Conservation (phyloP, 768 basidiomycete species). For the Butyriboletus loyo region DNA sequence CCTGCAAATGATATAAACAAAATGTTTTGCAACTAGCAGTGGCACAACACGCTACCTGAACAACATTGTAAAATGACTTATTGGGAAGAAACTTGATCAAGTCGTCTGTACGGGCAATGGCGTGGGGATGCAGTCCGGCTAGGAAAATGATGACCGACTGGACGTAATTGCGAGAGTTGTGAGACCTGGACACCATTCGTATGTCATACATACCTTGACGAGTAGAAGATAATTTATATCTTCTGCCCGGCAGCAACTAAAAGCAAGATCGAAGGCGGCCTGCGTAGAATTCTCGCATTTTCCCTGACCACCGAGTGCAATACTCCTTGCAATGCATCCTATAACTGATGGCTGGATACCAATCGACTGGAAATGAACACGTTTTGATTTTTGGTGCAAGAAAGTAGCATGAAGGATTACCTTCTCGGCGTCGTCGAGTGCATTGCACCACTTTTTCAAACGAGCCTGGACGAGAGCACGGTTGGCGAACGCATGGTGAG, state of each 20-base stretch:
- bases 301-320: slow-evolving; percentile 10
- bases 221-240: slow-evolving; percentile 10
- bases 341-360: slow-evolving; percentile 8
- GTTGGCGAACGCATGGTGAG: slow-evolving; percentile 4
- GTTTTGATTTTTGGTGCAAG: not conserved
- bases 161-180: not conserved
- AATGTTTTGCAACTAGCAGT: not conserved
- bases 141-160: slow-evolving; percentile 12
- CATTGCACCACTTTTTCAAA: not conserved
- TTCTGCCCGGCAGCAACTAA: slow-evolving; percentile 3
- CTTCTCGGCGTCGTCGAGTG: slow-evolving; percentile 13
- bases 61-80: not conserved
- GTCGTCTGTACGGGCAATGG: slow-evolving; percentile 8
- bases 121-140: not conserved
- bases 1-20: not conserved
- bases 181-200: not conserved
- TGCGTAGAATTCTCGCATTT: slow-evolving; percentile 13
- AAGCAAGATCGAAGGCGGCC: slow-evolving; percentile 17
- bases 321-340: slow-evolving; percentile 15
- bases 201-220: slow-evolving; percentile 6
- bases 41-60: slow-evolving; percentile 7
- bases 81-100: not conserved
- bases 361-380: slow-evolving; percentile 4
- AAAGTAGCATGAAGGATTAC: not conserved
- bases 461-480: slow-evolving; percentile 12